Evolutionary conservation across 2,329 filamentous ascomycete species (phyloP).

Genomic region (Fusarium fracticaudum): DNA sequence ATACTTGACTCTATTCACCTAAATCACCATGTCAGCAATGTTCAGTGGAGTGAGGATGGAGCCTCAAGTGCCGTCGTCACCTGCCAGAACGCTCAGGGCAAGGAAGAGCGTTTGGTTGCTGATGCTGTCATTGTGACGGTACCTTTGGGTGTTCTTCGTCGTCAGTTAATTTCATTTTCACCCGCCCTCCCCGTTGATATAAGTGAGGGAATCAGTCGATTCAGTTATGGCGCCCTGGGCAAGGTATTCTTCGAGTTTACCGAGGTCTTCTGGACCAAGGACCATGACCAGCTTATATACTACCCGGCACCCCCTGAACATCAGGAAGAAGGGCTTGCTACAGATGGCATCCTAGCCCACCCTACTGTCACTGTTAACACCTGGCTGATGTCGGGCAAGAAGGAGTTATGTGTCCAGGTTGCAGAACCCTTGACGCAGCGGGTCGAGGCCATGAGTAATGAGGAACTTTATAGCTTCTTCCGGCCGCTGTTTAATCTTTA

Average conservation of each 20-base stretch:
- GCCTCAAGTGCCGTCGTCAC: background rate
- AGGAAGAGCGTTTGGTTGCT: background rate
- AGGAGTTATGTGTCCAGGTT: background rate
- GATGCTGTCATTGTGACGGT: background rate
- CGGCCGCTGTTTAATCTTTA: background rate
- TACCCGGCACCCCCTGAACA: background rate
- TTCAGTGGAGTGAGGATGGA: background rate
- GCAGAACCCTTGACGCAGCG: background rate
- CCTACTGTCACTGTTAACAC: background rate
- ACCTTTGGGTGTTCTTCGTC: background rate
- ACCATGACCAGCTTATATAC: background rate
- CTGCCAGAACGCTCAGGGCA: background rate
- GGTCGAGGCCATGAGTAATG: background rate
- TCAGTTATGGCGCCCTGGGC: background rate
- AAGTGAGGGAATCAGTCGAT: background rate
- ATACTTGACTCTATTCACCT: background rate
- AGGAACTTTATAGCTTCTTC: background rate
- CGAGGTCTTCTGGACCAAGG: background rate
- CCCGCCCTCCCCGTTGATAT: background rate
- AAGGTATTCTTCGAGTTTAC: background rate
- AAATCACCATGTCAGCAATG: background rate
- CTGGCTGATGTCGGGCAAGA: background rate
- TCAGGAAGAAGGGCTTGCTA: background rate
- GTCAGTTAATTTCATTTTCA: background rate
- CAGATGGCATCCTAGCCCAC: background rate